Conservation (phyloP, 2,329 filamentous ascomycete genomes). For the Penicillium sclerotiorum region DNA sequence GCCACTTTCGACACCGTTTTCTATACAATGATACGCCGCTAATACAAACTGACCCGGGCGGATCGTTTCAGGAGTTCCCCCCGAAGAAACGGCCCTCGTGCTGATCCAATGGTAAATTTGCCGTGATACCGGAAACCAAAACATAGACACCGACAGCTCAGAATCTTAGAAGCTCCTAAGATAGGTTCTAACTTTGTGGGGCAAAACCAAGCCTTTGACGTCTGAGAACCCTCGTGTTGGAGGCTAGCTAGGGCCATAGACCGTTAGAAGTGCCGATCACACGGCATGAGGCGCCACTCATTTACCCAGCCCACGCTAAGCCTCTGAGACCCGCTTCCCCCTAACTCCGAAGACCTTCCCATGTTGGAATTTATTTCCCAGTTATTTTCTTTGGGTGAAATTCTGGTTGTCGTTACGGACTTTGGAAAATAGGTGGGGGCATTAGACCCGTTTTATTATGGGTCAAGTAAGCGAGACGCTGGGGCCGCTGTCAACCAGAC, state of each 20-base stretch:
- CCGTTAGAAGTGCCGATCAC: conserved; percentile 16
- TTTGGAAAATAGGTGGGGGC: too few species aligned
- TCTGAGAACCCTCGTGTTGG: conserved; percentile 4
- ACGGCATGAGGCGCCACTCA: conserved; percentile 12
- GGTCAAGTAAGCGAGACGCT: too few species aligned
- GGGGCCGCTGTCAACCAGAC: too few species aligned
- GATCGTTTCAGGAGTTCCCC: not conserved
- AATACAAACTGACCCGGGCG: not conserved
- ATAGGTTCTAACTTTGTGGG: not conserved
- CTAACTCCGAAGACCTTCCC: too few species aligned
- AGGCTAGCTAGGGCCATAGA: conserved; percentile 1
- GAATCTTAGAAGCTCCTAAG: not conserved
- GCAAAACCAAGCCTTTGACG: not conserved
- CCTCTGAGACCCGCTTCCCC: not conserved
- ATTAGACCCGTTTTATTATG: too few species aligned
- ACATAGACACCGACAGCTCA: not conserved
- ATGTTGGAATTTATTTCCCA: too few species aligned
- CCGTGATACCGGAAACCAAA: not conserved
- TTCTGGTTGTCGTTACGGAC: too few species aligned
- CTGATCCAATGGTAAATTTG: not conserved
- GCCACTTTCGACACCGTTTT: not conserved
- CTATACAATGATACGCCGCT: not conserved
- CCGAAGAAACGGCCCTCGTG: conserved; percentile 1
- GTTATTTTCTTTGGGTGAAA: too few species aligned
- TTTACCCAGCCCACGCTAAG: conserved; percentile 8